Evolutionary conservation across 1,284 basidiomycete species (phyloP).

Genomic region (Chalciporus piperatoides): DNA sequence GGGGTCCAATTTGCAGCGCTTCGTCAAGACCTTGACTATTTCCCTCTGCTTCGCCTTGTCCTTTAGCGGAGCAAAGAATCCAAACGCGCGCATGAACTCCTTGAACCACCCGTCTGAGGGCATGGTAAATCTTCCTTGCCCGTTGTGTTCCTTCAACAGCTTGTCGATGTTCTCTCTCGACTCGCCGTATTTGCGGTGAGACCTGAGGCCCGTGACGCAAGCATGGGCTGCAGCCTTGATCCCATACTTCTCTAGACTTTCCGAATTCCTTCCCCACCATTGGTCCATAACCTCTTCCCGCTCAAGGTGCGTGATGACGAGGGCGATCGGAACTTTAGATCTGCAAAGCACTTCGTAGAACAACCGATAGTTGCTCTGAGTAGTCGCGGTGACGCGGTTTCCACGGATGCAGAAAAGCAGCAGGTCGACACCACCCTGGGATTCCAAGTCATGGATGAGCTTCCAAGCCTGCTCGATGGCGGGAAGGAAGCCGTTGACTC

Average conservation of each 20-base stretch:
- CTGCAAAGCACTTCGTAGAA: slow-evolving; percentile 37
- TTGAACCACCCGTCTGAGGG: slow-evolving; percentile 28
- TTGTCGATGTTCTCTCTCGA: slow-evolving; percentile 20
- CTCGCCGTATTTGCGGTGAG: slow-evolving; percentile 27
- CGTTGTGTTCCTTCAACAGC: slow-evolving; percentile 16
- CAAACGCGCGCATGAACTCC: slow-evolving; percentile 26
- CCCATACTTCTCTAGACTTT: slow-evolving; percentile 22
- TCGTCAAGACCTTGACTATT: slow-evolving; percentile 23
- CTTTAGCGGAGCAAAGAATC: slow-evolving; percentile 25
- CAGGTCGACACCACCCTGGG: slow-evolving; percentile 34
- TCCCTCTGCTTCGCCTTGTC: slow-evolving; percentile 25
- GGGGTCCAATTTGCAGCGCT: slow-evolving; percentile 27
- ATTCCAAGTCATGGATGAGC: slow-evolving; percentile 32
- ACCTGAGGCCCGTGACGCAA: slow-evolving; percentile 30
- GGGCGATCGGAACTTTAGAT: slow-evolving; percentile 34
- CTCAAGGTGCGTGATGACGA: slow-evolving; percentile 40
- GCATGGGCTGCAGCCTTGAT: slow-evolving; percentile 27
- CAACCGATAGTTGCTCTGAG: slow-evolving; percentile 37
- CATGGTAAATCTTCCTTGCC: slow-evolving; percentile 25
- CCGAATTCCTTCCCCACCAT: slow-evolving; percentile 32
- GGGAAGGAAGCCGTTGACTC: slow-evolving; percentile 24
- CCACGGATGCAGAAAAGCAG: slow-evolving; percentile 39
- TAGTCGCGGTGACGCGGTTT: slow-evolving; percentile 31
- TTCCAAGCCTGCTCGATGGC: slow-evolving; percentile 36
- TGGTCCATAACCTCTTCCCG: slow-evolving; percentile 30